Base-by-base conservation (phyloP, 257 asterid species). In the Solanum gandarillasii region DNA sequence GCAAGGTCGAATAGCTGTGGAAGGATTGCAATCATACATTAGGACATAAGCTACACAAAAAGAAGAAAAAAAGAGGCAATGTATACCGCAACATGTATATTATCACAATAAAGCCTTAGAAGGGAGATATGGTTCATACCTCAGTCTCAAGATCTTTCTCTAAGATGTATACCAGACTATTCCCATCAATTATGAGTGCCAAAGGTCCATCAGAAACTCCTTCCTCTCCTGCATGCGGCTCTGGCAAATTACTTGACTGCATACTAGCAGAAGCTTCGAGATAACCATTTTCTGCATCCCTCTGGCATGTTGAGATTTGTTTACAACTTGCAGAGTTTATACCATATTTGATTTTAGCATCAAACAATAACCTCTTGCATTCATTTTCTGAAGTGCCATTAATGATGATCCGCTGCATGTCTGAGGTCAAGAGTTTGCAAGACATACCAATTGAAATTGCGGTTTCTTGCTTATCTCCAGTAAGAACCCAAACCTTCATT, bases 401-500 rank as follows among this genome's bases (percentile, higher is more conserved):
- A 90, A 97, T 91, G 81, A 96, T 86, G 89, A 97, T 95, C 93
- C 93, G 98, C 78, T 91, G 92, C 99, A 97, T 96, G 89, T 96
- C 98, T n/a, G 98, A 87, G 18, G 98, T 97, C 93, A 97, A 92
- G 81, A 97, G 99, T 91, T 93, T 93, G 93, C 98, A 97, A 89
- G 99, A 96, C 89, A 94, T 95, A 85, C 96, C 99, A 88, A 97
- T 96, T 41, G 99, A 97, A 88, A 97, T 94, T 74, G 99, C 99
- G 12, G 99, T 97, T 92, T 97, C 99, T 92, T 96, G 99, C 93
- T 96, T 97, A 91, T 97, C 99, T 67, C 99, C 99, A 58, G 99
- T 97, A 88, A 97, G 96, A 89, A 97, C 98, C 99, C 99, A 97
- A 91, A 96, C 98, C 93, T 96, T 97, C 79, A 97, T 94, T 89